phyloP scores from a whole-genome alignment of 2,329 filamentous ascomycete genomes.

The Fusarium brachygibbosum region DNA sequence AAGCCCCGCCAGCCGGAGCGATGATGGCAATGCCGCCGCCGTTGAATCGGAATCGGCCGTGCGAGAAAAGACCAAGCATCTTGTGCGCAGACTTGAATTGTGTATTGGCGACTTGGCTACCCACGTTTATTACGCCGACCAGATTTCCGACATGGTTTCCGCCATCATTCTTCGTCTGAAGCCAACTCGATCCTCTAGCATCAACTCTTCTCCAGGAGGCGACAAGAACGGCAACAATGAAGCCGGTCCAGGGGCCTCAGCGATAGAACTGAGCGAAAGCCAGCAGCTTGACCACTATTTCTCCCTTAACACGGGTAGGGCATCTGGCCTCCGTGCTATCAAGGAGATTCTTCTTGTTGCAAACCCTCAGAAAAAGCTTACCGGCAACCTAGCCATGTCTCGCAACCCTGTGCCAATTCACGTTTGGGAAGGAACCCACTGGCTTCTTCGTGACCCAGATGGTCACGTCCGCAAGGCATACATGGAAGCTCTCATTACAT shows the following conservation, averaged over 20 bases:
- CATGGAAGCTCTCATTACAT: constrained; percentile 83
- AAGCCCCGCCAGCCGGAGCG: constrained; percentile 53
- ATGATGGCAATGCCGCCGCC: constrained; percentile 53
- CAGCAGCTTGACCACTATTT: constrained; percentile 67
- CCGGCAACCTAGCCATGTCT: constrained; percentile 73
- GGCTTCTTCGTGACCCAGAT: constrained; percentile 86
- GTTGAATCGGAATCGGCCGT: constrained; percentile 51
- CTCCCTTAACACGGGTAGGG: constrained; percentile 67
- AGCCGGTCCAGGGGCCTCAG: constrained; percentile 51
- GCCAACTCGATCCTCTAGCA: constrained; percentile 65
- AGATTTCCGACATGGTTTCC: constrained; percentile 93
- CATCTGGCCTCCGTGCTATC: constrained; percentile 80
- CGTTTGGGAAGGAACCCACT: constrained; percentile 97
- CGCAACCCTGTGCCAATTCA: constrained; percentile 82
- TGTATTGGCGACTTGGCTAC: constrained; percentile 93
- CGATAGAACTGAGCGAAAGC: constrained; percentile 59
- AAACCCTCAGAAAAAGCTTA: constrained; percentile 73
- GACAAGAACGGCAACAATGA: constrained; percentile 62
- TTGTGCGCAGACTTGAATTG: constrained; percentile 79
- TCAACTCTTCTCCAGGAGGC: constrained; percentile 59
- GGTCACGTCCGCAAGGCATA: constrained; percentile 86
- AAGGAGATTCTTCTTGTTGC: constrained; percentile 87
- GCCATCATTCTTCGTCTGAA: constrained; percentile 84
- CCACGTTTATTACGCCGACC: constrained; percentile 96
- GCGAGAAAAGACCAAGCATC: constrained; percentile 67